Evolutionary conservation across 306 rosid genomes (phyloP), one percentile per base, ranked within the genome.

Genomic region (Trichosanthes truncata): DNA sequence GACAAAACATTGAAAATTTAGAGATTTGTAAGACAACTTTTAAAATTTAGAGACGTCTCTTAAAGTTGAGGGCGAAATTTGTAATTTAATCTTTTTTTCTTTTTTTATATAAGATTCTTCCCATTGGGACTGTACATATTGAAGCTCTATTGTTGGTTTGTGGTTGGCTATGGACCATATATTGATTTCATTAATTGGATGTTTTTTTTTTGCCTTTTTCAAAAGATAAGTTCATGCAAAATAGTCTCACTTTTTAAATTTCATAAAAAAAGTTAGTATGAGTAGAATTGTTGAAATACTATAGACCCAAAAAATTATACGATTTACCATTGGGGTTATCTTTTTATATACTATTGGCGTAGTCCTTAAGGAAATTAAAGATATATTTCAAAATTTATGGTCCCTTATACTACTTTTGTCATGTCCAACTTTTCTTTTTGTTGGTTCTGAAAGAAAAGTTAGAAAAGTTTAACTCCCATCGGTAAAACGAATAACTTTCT

Each of bases 401-500:
- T 66, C 15, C 72, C 73, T 66, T 65, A 17, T n/a, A 9, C 51
- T 10, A 68, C 74, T 68, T 68, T 68, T 68, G 75, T 68, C 52
- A n/a, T n/a, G 11, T 68, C 74, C 12, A 40, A 68, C 10, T 12
- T 40, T 41, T 66, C 1, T 38, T 7, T 63, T 17, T 65, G 0
- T 65, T 8, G 40, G 18, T 33, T 33, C 15, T 14, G 11, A 63
- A 65, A 65, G 13, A 65, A 65, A 62, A 6, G 41, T 18, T 67
- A 38, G 15, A n/a, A 38, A 68, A 68, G 3, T n/a, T 68, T 4
- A 40, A 9, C 26, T 10, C 23, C 48, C 15, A 61, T 31, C 7
- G 21, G 41, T 62, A 33, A 40, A 41, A 38, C 52, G 74, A 38
- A 68, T 68, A 68, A 68, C 74, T 66, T 66, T 66, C 49, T 38